Percentiles rank a stretch among this genome's conserved stretches.
These are phyloP conservation scores for Exophiala aquamarina DNA, from an alignment of 2,329 filamentous ascomycete genomes.

Conservation along the genomic window DNA sequence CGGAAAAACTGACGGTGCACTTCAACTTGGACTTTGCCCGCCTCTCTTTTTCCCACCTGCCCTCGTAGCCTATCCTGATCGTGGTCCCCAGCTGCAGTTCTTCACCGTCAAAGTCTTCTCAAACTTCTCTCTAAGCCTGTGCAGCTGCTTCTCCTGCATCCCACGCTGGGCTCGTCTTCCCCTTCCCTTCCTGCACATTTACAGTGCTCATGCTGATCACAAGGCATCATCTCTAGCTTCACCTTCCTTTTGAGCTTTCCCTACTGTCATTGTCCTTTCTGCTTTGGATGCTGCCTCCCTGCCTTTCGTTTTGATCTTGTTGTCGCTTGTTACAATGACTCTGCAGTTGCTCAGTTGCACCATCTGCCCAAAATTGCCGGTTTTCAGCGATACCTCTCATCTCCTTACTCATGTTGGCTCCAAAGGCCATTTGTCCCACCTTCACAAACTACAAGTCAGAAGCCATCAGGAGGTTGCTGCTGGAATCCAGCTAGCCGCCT, in stretches of 20 bases:
- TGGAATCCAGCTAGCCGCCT: slow-evolving; percentile 62
- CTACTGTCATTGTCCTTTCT: too few relatives aligned
- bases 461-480: slow-evolving; percentile 67
- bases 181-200: too few relatives aligned
- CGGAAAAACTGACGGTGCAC: too few relatives aligned
- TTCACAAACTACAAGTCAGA: slow-evolving; percentile 77
- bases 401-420: slow-evolving; percentile 89
- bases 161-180: too few relatives aligned
- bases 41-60: slow-evolving; percentile 16
- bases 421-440: slow-evolving; percentile 83
- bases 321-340: slow-evolving; percentile 35
- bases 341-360: slow-evolving; percentile 72
- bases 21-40: not conserved
- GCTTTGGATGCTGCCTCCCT: too few relatives aligned
- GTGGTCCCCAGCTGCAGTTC: slow-evolving; percentile 30
- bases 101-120: slow-evolving; percentile 3
- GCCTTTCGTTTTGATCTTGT: slow-evolving; percentile 11
- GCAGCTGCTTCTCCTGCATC: slow-evolving; percentile 7
- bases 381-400: slow-evolving; percentile 88
- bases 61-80: slow-evolving; percentile 17
- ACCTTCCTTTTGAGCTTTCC: too few relatives aligned
- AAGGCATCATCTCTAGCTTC: too few relatives aligned
- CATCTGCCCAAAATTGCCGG: slow-evolving; percentile 76
- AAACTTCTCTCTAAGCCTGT: slow-evolving; percentile 6
- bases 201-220: too few relatives aligned